Conservation (phyloP, 2,329 filamentous ascomycete species). For the Arthroderma sp. region DNA sequence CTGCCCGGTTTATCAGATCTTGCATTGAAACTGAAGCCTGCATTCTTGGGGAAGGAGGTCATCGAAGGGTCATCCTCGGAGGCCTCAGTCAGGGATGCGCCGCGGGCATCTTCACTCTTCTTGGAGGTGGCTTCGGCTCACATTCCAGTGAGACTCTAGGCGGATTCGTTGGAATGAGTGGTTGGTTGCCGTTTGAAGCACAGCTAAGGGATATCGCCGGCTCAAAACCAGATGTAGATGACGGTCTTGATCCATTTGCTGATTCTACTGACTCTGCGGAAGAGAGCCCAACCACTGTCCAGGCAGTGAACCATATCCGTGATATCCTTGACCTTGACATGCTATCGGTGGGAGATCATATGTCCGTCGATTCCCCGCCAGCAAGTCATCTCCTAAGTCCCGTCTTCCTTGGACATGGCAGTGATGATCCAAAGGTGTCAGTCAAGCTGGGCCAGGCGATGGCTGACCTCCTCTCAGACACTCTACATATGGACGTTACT, state of each 20-base stretch:
- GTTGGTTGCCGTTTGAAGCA: conserved; percentile 33
- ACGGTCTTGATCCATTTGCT: not conserved
- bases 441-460: conserved; percentile 22
- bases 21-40: conserved; percentile 27
- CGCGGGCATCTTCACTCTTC: conserved; percentile 32
- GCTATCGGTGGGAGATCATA: conserved; percentile 17
- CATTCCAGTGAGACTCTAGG: conserved; percentile 21
- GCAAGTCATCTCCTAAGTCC: conserved; percentile 21
- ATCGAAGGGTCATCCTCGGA: conserved; percentile 34
- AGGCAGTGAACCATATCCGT: not conserved
- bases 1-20: conserved; percentile 24
- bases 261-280: not conserved
- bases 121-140: conserved; percentile 18
- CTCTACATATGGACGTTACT: conserved; percentile 19
- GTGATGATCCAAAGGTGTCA: conserved; percentile 32
- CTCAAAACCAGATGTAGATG: not conserved
- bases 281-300: not conserved
- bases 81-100: conserved; percentile 46
- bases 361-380: not conserved
- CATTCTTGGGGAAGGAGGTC: conserved; percentile 26
- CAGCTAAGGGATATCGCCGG: not conserved
- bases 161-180: conserved; percentile 39
- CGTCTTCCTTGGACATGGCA: conserved; percentile 36
- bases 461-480: conserved; percentile 18
- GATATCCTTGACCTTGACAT: conserved; percentile 23